Percentiles rank a stretch among this genome's conserved stretches.
phyloP scores from a whole-genome alignment of 2,329 filamentous ascomycete species.

The Cordyceps javanica region DNA sequence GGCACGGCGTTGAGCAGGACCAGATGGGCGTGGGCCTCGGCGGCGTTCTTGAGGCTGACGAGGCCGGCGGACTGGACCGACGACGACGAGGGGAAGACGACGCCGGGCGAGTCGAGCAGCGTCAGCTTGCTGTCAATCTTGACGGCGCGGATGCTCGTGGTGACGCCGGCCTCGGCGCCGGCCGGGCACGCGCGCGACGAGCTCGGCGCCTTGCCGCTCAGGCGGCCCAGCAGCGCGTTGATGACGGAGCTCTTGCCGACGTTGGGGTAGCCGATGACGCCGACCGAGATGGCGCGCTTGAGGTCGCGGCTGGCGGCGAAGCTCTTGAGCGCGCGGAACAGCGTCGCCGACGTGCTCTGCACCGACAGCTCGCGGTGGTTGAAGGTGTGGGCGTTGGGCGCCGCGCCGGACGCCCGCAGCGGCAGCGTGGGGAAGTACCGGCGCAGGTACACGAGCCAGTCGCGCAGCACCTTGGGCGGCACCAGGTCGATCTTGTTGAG shows the following conservation, averaged over 20 bases:
- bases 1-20: conserved; percentile 88
- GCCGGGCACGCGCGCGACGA: conserved; percentile 68
- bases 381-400: conserved; percentile 82
- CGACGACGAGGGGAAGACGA: conserved; percentile 75
- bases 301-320: conserved; percentile 78
- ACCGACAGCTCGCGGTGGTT: conserved; percentile 87
- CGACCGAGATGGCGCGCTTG: conserved; percentile 84
- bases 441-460: conserved; percentile 78
- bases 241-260: conserved; percentile 96
- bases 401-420: conserved; percentile 74
- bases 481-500: conserved; percentile 95
- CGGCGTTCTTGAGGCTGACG: conserved; percentile 51
- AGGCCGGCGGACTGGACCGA: conserved; percentile 32
- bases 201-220: conserved; percentile 57
- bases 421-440: conserved; percentile 89
- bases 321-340: conserved; percentile 86
- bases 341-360: conserved; percentile 74
- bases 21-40: conserved; percentile 74
- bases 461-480: conserved; percentile 72
- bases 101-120: conserved; percentile 87
- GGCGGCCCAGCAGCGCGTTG: conserved; percentile 77
- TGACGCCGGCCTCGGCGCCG: conserved; percentile 87
- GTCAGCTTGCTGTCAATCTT: conserved; percentile 95
- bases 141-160: conserved; percentile 79
- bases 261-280: conserved; percentile 92